Evolutionary conservation across 2,329 filamentous ascomycete species (phyloP), one percentile per base, ranked within the genome.

Genomic region (Sordariomycetes sp.): DNA sequence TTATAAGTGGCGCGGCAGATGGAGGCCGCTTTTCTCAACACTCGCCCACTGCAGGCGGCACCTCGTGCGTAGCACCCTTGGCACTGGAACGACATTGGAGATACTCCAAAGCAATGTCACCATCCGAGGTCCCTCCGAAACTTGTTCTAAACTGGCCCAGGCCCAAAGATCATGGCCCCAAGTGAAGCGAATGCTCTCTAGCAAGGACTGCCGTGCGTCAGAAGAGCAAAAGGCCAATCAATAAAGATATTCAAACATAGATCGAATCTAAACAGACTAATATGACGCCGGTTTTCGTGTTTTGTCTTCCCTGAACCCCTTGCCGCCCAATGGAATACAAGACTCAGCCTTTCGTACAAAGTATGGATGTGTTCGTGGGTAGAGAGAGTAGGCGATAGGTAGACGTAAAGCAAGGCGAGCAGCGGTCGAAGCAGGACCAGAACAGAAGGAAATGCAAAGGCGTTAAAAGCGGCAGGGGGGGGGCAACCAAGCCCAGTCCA

Each of bases 301-400:
- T 40, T 37, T 40, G 18, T 37, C 52, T 37, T 54, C 52, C 11
- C 52, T 2, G n/a, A 55, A 51, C 24, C 35, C 24, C 24, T 1
- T 57, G 24, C 14, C 32, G 50, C 16, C 16, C 58, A 48, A 58
- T 37, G 43, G 53, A 58, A 55, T 58, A 46, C 52, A 53, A 59
- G 18, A 59, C 50, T 16, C 32, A 53, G 24, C 28, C 34, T 32
- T 54, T 54, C 34, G 18, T 35, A 34, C 34, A 46, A 18, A 32
- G 28, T 32, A 32, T 32, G 28, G 28, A 32, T 32, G 28, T 32
- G 28, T 32, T 32, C 28, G 8, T 32, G 28, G 8, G 8, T 32
- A 32, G 28, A 8, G n/a, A 8, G 28, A 32, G 28, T 32, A 32
- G 28, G 28, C 4, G 28, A 32, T 32, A 32, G 28, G 8, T 32